A percentile compares a stretch with the other conserved stretches of the same genome.
phyloP scores from a whole-genome alignment of 129 eudicot species.

The Ambrosia trifida region DNA sequence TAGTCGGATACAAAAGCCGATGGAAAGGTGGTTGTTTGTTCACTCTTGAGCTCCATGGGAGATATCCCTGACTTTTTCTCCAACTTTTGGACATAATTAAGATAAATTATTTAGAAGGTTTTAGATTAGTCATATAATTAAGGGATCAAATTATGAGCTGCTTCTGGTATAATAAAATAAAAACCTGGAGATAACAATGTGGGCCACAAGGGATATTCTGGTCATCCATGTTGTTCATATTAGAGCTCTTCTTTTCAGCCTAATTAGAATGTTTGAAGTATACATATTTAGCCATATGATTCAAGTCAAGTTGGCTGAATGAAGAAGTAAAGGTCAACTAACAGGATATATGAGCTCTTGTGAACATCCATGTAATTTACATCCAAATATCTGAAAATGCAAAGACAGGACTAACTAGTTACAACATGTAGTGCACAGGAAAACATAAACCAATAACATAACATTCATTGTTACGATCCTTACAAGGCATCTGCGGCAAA shows the following conservation, averaged over 20 bases:
- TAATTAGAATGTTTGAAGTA: slow-evolving; percentile 24
- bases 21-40: slow-evolving; percentile 28
- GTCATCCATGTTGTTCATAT: slow-evolving; percentile 49
- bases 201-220: slow-evolving; percentile 62
- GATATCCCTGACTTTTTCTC: slow-evolving; percentile 35
- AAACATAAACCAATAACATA: slow-evolving; percentile 18
- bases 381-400: slow-evolving; percentile 73
- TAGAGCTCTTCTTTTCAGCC: slow-evolving; percentile 54
- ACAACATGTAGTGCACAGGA: slow-evolving; percentile 3
- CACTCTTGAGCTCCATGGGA: slow-evolving; percentile 13
- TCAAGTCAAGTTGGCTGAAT: neutral
- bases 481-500: slow-evolving; percentile 93
- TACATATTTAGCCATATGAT: slow-evolving; percentile 10
- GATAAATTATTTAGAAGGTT: slow-evolving; percentile 20
- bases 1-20: slow-evolving; percentile 38
- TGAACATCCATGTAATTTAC: slow-evolving; percentile 91
- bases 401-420: slow-evolving; percentile 15
- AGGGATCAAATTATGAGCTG: neutral
- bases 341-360: slow-evolving; percentile 86
- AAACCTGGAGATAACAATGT: slow-evolving; percentile 71
- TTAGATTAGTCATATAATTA: slow-evolving; percentile 1
- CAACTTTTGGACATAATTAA: slow-evolving; percentile 35
- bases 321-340: slow-evolving; percentile 31
- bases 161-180: neutral
- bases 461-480: slow-evolving; percentile 16